Evolutionary conservation across 768 basidiomycete species (phyloP), one percentile per base, ranked within the genome.

Genomic region (Lactarius quietus): DNA sequence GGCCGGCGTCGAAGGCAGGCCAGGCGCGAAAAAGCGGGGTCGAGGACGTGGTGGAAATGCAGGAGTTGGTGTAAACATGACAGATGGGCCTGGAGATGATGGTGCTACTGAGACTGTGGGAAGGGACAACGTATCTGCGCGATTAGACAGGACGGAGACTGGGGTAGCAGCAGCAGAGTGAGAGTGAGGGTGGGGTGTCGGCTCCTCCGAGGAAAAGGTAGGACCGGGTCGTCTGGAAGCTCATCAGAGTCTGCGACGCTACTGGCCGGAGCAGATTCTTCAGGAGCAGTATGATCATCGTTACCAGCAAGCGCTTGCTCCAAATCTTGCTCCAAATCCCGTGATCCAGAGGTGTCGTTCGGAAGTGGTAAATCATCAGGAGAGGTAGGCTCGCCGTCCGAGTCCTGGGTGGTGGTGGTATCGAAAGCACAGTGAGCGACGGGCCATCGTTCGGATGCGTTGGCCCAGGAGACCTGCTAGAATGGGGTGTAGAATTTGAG

Each of bases 161-260:
- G 60, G 52, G 12, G 61, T 62, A 72, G 63, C 36, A 14, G 63
- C 33, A 39, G 64, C 39, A 29, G 41, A 48, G 38, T 57, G 28
- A 29, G 41, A 48, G 31, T 57, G 28, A 7, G 70, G 63, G 14
- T 28, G 54, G n/a, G 65, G 63, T 2, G 72, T 72, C 1, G 65
- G 61, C 1, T 82, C 86, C 38, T 88, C 86, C 12, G 89, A 89
- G 0, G 89, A 89, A 71, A 90, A 90, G 0, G 89, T 90, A 6
- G 88, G 86, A 57, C 89, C 20, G 72, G 68, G 8, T 62, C 63
- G n/a, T 63, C n/a, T n/a, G n/a, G n/a, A n/a, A n/a, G n/a, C n/a
- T n/a, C 61, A 1, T 55, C 58, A 28, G 57, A 58, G 29, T 17
- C 29, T 15, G 57, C 33, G 31, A 33, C 53, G n/a, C 55, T 61